These are phyloP conservation scores for Fusarium globosum DNA, from an alignment of 2,329 filamentous ascomycete genomes.

Conservation along the genomic window DNA sequence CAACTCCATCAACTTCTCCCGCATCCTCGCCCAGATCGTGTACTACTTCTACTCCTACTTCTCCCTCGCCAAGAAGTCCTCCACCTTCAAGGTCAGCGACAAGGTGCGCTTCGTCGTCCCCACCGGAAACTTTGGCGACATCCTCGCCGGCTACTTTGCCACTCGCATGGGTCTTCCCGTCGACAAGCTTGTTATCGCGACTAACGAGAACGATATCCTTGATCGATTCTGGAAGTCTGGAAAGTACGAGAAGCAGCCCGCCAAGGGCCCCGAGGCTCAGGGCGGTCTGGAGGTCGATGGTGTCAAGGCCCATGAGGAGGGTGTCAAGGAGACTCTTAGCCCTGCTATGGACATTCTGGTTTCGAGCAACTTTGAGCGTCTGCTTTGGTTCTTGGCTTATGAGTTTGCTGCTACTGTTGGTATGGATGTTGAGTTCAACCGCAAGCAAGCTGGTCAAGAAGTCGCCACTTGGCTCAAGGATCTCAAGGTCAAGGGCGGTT, in stretches of 20 bases:
- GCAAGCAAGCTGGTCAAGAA: slow-evolving; percentile 77
- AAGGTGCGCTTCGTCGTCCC: slow-evolving; percentile 89
- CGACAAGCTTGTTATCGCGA: slow-evolving; percentile 90
- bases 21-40: slow-evolving; percentile 95
- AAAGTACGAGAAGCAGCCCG: slow-evolving; percentile 85
- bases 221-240: slow-evolving; percentile 94
- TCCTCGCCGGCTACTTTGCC: slow-evolving; percentile 93
- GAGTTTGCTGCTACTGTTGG: slow-evolving; percentile 70
- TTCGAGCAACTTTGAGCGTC: slow-evolving; percentile 94
- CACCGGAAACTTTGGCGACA: slow-evolving; percentile 94
- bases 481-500: slow-evolving; percentile 84
- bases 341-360: slow-evolving; percentile 99
- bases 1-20: slow-evolving; percentile 96
- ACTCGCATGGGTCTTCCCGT: slow-evolving; percentile 88
- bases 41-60: slow-evolving; percentile 99
- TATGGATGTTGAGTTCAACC: slow-evolving; percentile 73
- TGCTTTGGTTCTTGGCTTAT: slow-evolving; percentile 93
- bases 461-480: slow-evolving; percentile 82
- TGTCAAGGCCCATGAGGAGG: slow-evolving; percentile 72
- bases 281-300: slow-evolving; percentile 74
- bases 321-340: slow-evolving; percentile 89
- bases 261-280: slow-evolving; percentile 66
- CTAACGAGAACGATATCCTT: slow-evolving; percentile 97
- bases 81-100: slow-evolving; percentile 71
- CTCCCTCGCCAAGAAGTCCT: slow-evolving; percentile 71